Conservation (phyloP, 2,329 filamentous ascomycete species). For the Elsinoe fawcettii region DNA sequence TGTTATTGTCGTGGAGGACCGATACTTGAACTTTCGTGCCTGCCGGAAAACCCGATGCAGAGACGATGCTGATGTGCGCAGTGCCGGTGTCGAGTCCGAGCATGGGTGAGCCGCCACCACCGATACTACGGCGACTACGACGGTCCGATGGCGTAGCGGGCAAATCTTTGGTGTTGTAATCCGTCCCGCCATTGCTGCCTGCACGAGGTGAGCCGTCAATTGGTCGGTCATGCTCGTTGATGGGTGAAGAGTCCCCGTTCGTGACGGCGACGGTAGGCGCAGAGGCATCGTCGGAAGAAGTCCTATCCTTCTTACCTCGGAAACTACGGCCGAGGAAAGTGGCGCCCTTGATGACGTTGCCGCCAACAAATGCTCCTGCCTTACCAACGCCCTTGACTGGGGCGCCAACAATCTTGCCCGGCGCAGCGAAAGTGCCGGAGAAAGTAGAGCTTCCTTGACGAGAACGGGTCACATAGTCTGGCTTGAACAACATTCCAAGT, state of each 20-base stretch:
- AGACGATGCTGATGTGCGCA: conserved; percentile 72
- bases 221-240: conserved; percentile 24
- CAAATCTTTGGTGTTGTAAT: conserved; percentile 20
- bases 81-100: conserved; percentile 57
- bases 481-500: conserved; percentile 82
- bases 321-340: conserved; percentile 85
- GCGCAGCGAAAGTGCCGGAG: conserved; percentile 76
- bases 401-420: conserved; percentile 84
- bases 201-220: conserved; percentile 23
- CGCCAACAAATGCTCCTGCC: conserved; percentile 62
- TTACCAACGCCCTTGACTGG: conserved; percentile 89
- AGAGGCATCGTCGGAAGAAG: conserved; percentile 30
- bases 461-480: conserved; percentile 78
- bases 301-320: conserved; percentile 59
- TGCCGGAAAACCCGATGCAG: conserved; percentile 65
- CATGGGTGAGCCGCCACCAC: conserved; percentile 36
- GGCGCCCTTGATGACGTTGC: conserved; percentile 79
- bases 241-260: conserved; percentile 20
- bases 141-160: conserved; percentile 34
- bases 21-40: conserved; percentile 31
- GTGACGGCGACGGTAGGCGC: conserved; percentile 29
- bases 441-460: conserved; percentile 90
- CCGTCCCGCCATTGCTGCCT: conserved; percentile 15
- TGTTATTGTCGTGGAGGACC: conserved; percentile 39
- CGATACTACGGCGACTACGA: conserved; percentile 39